A percentile compares a stretch with the other conserved stretches of the same genome.
phyloP scores from a whole-genome alignment of 2,329 filamentous ascomycete species.

The Microthyrium microscopicum region DNA sequence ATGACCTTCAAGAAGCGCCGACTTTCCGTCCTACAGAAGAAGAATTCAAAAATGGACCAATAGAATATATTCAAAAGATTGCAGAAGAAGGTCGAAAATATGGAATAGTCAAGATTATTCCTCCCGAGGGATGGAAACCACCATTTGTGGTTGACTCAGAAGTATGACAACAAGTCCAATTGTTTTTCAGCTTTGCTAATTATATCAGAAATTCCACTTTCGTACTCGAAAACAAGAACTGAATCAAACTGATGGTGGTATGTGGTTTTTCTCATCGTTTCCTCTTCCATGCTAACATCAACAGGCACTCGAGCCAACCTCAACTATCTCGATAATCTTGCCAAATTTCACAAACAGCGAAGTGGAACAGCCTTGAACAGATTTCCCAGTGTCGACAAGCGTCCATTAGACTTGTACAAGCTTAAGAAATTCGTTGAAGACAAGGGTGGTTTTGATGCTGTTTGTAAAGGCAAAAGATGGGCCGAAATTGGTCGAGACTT shows the following conservation, averaged over 20 bases:
- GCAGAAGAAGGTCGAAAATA: constrained; percentile 69
- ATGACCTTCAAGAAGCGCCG: constrained; percentile 76
- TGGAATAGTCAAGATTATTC: constrained; percentile 90
- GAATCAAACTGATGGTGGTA: constrained; percentile 96
- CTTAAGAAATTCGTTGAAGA: constrained; percentile 94
- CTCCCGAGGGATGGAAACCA: constrained; percentile 85
- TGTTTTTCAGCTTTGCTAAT: constrained; percentile 14
- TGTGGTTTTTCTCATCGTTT: background rate
- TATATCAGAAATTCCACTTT: constrained; percentile 76
- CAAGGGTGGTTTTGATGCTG: constrained; percentile 84
- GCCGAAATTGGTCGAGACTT: constrained; percentile 93
- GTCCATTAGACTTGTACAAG: constrained; percentile 85
- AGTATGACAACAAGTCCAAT: constrained; percentile 35
- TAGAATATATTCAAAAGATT: constrained; percentile 88
- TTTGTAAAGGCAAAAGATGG: constrained; percentile 98
- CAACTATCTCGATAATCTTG: constrained; percentile 85
- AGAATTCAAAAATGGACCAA: constrained; percentile 87
- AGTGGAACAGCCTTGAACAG: constrained; percentile 83
- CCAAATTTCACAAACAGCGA: constrained; percentile 88
- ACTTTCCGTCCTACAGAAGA: constrained; percentile 82
- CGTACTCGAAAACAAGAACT: constrained; percentile 89
- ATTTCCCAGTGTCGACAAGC: constrained; percentile 93
- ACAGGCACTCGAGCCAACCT: constrained; percentile 84
- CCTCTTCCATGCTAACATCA: background rate
- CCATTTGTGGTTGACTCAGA: constrained; percentile 93